A percentile compares a stretch with the other conserved stretches of the same genome.
Evolutionary conservation across 2,329 filamentous ascomycete genomes (phyloP).

Genomic region (Aspergillus sp.): DNA sequence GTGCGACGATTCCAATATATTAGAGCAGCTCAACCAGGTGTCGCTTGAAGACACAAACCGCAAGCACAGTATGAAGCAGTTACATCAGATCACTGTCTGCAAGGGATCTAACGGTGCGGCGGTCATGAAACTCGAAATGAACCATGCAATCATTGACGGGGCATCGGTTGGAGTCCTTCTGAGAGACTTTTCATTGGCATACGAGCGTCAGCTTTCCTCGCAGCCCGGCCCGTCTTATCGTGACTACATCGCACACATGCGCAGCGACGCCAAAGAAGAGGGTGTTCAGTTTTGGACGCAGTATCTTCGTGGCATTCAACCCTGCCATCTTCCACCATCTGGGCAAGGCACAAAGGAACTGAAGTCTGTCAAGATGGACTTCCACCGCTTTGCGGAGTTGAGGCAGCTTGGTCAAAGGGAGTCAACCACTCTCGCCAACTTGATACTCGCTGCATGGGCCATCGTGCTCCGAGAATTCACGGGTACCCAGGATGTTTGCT

Average conservation of each 20-base stretch:
- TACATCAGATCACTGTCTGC: constrained; percentile 38
- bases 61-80: constrained; percentile 32
- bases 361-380: constrained; percentile 11
- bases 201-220: constrained; percentile 28
- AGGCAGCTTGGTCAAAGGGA: constrained; percentile 32
- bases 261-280: constrained; percentile 23
- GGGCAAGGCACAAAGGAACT: constrained; percentile 1
- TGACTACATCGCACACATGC: constrained; percentile 38
- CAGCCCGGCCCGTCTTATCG: constrained; percentile 33
- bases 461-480: constrained; percentile 35
- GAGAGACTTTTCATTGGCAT: constrained; percentile 32
- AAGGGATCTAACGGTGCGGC: constrained; percentile 29
- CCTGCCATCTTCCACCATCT: constrained; percentile 29
- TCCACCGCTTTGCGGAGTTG: constrained; percentile 27
- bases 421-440: constrained; percentile 36
- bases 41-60: constrained; percentile 28
- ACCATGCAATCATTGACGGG: constrained; percentile 40
- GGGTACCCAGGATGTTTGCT: constrained; percentile 39
- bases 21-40: constrained; percentile 28
- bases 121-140: constrained; percentile 38
- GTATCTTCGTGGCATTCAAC: constrained; percentile 33
- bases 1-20: constrained; percentile 27
- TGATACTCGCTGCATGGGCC: constrained; percentile 41
- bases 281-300: constrained; percentile 35
- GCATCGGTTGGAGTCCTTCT: constrained; percentile 34